Base-by-base conservation (phyloP, 192 early-diverging fungal genomes). In the Backusella circina region DNA sequence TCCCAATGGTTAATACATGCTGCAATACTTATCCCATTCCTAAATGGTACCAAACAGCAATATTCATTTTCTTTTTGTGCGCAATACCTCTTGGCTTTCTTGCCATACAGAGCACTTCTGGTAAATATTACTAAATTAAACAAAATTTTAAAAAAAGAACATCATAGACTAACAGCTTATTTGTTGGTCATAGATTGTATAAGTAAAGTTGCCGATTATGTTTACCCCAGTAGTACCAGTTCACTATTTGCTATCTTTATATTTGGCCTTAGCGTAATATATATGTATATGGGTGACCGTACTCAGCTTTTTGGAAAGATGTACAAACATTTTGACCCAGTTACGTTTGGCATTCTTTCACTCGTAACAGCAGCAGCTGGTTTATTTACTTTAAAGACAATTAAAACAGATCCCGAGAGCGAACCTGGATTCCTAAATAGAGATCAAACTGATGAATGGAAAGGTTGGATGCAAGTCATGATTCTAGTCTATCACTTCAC, bases 361-460 rank as follows among this genome's bases (percentile, higher is more conserved):
- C 26, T 83, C 0, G 7, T 80, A 30, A 73, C 76, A 32, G 39
- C 88, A 4, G 68, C 84, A 18, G 83, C 82, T 26, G 91, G 91
- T 3, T 75, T 78, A 2, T 50, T 77, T 47, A 85, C 89, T 32
- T 32, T 85, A 15, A 84, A 84, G 4, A 78, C 51, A 10, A 86
- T 84, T 9, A 77, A 67, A 10, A 79, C 79, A 69, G 86, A 85
- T 39, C 74, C 75, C 16, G 38, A 54, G 6, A 80, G 67, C 12
- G 84, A 85, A 75, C 66, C 75, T 6, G 84, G 84, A 9, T 95
- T 95, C 71, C 75, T 95, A 67, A 91, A 88, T 76, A 88, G 93
- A 35, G 85, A 90, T 65, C 92, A 93, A 78, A 95, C 93, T 4
- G 92, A 95, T 70, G 93, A 95, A 79, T 95, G 93, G 93, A 93